Evolutionary conservation across 2,329 filamentous ascomycete species (phyloP).

Genomic region (Alternaria panax): DNA sequence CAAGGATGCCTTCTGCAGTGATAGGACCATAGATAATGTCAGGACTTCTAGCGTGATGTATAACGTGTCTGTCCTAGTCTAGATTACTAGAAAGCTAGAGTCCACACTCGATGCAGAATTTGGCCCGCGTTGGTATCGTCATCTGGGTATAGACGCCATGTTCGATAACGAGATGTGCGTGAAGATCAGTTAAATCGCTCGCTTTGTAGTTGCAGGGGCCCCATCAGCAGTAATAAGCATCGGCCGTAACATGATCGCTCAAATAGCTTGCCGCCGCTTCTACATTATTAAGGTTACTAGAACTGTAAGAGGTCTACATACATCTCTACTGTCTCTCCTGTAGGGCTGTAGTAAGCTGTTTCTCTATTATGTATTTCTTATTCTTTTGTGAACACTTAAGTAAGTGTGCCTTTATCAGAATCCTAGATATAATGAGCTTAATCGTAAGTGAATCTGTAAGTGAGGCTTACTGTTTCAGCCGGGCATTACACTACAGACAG

Average conservation of each 20-base stretch:
- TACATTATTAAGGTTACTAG: neutral
- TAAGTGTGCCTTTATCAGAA: neutral
- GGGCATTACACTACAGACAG: neutral
- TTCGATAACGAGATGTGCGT: neutral
- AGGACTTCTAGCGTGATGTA: neutral
- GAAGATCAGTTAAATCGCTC: neutral
- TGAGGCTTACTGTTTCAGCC: neutral
- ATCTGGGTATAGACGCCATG: neutral
- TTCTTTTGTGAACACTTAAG: slow-evolving; percentile 1
- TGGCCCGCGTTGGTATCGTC: neutral
- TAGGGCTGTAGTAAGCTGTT: neutral
- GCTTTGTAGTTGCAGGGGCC: neutral
- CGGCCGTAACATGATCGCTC: neutral
- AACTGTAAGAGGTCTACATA: slow-evolving; percentile 1
- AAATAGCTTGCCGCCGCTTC: neutral
- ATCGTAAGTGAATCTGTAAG: neutral
- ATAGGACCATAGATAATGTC: neutral
- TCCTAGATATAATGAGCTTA: neutral
- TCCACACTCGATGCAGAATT: neutral
- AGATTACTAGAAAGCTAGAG: neutral
- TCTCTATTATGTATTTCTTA: neutral
- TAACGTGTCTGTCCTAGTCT: neutral
- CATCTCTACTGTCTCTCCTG: neutral
- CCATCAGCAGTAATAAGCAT: neutral
- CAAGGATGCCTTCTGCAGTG: neutral